These are phyloP conservation scores for Acacia crassicarpa DNA, from an alignment of 306 rosid species.

Conservation along the genomic window DNA sequence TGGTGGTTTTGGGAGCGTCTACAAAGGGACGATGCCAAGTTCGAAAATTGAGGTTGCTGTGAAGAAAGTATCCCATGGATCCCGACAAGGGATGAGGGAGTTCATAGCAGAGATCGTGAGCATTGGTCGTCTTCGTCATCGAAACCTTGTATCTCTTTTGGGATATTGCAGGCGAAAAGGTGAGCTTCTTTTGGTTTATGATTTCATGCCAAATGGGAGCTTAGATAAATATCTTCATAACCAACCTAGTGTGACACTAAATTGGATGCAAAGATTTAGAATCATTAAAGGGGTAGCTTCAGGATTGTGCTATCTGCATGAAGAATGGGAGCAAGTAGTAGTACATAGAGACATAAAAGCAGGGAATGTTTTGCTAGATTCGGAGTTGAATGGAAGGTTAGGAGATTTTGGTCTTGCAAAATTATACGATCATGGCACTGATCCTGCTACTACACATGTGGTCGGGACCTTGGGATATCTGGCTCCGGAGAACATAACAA, in stretches of 20 bases:
- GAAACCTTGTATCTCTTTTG: constrained; percentile 56
- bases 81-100: constrained; percentile 68
- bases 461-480: too few species aligned
- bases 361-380: too few species aligned
- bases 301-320: too few species aligned
- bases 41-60: constrained; percentile 57
- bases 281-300: too few species aligned
- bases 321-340: too few species aligned
- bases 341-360: too few species aligned
- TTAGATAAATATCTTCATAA: not conserved
- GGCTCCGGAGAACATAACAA: too few species aligned
- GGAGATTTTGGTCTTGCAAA: too few species aligned
- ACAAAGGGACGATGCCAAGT: constrained; percentile 51
- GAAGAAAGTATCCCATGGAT: constrained; percentile 58
- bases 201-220: not conserved
- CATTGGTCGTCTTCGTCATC: constrained; percentile 63
- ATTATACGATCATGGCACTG: too few species aligned
- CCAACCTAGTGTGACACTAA: not conserved
- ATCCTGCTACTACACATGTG: too few species aligned
- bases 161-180: constrained; percentile 62
- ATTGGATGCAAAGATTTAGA: too few species aligned
- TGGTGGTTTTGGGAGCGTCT: constrained; percentile 69
- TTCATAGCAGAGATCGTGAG: constrained; percentile 66
- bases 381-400: too few species aligned
- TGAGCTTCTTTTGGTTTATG: constrained; percentile 37